Base-by-base conservation (phyloP, 2,329 filamentous ascomycete species). In the Fusarium armeniacum region DNA sequence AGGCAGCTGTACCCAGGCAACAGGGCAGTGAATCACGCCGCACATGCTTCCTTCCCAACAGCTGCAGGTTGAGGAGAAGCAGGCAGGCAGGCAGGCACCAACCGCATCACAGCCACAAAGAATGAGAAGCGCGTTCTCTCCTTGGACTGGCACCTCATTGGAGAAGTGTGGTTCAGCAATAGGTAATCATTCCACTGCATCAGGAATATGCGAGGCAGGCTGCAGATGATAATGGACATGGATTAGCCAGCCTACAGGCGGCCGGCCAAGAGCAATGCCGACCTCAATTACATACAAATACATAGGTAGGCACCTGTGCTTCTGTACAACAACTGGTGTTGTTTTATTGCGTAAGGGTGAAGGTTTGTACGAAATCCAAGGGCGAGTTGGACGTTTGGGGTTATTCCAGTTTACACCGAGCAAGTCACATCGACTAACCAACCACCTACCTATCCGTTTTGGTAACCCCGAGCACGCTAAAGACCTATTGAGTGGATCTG, bases 141-240 rank as follows among this genome's bases (percentile, higher is more conserved):
- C 18, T 12, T 5, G 16, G 26, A 36, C n/a, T 20, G 10, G 5
- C 11, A 41, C 20, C 26, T 59, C 33, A 65, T 65, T 65, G 62
- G 62, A 9, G 13, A 38, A 33, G 30, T 22, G 26, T 22, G 43
- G 46, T 54, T 61, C 13, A 45, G 33, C 32, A 49, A 56, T 35
- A 40, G 12, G 36, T 40, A 46, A 66, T 18, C 35, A 54, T 66
- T 65, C 62, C 47, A 65, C 62, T 22, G 38, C 54, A 55, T 61
- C 13, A 56, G 35, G 22, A 38, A 30, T 43, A 26, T 58, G 28
- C 35, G 41, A 44, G 41, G 52, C 38, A 51, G 46, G 43, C 26
- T 61, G 47, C 54, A 55, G 28, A 65, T 54, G 43, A 35, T 41
- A 52, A 33, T 57, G 58, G 30, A 30, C 44, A 18, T 35, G n/a